Percentiles rank a stretch among this genome's conserved stretches.
Evolutionary conservation across 768 basidiomycete species (phyloP).

Genomic region (Coprinopsis marcescibilis): DNA sequence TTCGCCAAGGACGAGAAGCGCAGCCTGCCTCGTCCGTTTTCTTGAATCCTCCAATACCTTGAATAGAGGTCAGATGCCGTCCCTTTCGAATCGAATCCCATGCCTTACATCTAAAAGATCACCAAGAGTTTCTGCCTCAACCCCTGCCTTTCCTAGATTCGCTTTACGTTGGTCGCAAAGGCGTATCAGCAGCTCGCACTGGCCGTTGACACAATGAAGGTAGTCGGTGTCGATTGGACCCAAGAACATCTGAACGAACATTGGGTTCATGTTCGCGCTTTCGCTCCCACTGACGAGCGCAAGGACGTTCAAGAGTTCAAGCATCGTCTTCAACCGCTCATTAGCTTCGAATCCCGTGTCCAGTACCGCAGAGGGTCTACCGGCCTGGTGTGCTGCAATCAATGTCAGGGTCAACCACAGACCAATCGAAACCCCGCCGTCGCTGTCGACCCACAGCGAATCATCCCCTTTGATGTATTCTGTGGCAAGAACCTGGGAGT

Average conservation of each 20-base stretch:
- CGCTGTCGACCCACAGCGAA: constrained; percentile 44
- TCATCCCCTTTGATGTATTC: too few species aligned
- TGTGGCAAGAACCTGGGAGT: neutral
- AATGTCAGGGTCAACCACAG: constrained; percentile 37
- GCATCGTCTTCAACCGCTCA: neutral
- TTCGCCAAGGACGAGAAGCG: constrained; percentile 44
- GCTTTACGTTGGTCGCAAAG: constrained; percentile 28
- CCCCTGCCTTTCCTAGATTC: constrained; percentile 22
- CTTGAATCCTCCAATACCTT: constrained; percentile 33
- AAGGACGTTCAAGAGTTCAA: neutral
- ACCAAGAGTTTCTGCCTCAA: constrained; percentile 23
- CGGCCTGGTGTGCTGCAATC: neutral
- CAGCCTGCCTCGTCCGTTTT: constrained; percentile 37
- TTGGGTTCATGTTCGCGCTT: neutral
- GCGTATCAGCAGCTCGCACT: constrained; percentile 18
- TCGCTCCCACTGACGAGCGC: neutral
- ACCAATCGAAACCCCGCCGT: constrained; percentile 44
- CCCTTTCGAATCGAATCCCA: neutral
- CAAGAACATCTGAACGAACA: neutral
- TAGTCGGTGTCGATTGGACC: neutral
- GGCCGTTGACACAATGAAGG: neutral
- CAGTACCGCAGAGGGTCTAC: neutral
- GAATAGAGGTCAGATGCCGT: neutral
- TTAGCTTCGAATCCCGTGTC: neutral
- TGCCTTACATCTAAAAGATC: constrained; percentile 32